These are phyloP conservation scores for Globisporangium iwayamae DNA, from an alignment of 352 stramenopile species.

Conservation along the genomic window DNA sequence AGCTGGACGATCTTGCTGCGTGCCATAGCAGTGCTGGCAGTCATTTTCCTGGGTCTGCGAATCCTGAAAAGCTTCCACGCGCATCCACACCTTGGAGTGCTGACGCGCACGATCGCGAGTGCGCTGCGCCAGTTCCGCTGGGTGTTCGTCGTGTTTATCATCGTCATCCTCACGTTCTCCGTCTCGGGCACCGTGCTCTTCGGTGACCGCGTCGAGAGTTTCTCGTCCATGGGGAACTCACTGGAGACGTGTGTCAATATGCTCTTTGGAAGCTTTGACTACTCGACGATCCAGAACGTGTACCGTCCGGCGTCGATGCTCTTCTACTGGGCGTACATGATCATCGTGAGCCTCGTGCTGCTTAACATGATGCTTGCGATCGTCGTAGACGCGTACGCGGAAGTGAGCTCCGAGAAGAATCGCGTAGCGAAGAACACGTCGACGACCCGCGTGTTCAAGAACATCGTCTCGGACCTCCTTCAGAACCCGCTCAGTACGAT, in stretches of 20 bases:
- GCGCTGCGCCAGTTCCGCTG: constrained; percentile 45
- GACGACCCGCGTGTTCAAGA: constrained; percentile 24
- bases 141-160: constrained; percentile 57
- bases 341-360: constrained; percentile 58
- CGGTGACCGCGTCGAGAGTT: constrained; percentile 44
- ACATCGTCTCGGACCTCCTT: constrained; percentile 20
- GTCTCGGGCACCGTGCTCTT: constrained; percentile 50
- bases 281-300: constrained; percentile 37
- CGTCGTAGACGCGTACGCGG: constrained; percentile 50
- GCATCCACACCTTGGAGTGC: constrained; percentile 49
- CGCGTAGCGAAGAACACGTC: constrained; percentile 22
- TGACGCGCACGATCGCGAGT: constrained; percentile 50
- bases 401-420: constrained; percentile 38
- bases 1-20: constrained; percentile 29
- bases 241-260: constrained; percentile 65
- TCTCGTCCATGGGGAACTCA: constrained; percentile 36
- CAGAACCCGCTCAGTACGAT: constrained; percentile 1
- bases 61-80: constrained; percentile 53
- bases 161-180: constrained; percentile 55
- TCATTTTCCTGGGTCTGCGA: constrained; percentile 32
- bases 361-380: constrained; percentile 78
- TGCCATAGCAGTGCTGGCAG: constrained; percentile 25
- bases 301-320: constrained; percentile 42
- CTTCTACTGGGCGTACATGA: constrained; percentile 69
- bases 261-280: constrained; percentile 67